Percentiles rank a stretch among this genome's conserved stretches.
Conservation (phyloP, 768 basidiomycete species). For the Suillus decipiens region DNA sequence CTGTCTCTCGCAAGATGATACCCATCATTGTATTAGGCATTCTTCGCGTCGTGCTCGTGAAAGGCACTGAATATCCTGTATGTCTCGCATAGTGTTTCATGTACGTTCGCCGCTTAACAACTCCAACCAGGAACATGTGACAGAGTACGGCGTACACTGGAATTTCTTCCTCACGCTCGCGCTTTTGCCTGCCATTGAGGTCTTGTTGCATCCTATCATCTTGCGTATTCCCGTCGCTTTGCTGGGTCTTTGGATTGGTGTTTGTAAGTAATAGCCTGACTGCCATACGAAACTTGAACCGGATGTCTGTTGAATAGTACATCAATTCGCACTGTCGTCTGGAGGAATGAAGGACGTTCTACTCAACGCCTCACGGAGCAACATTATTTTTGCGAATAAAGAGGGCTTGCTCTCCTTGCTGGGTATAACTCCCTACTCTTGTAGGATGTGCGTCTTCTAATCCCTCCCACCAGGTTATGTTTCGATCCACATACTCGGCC, state of each 20-base stretch:
- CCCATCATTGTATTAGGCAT: slow-evolving; percentile 77
- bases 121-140: slow-evolving; percentile 78
- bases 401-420: slow-evolving; percentile 85
- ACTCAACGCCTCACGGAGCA: slow-evolving; percentile 60
- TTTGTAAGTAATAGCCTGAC: slow-evolving; percentile 43
- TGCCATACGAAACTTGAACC: not conserved
- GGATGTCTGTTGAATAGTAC: slow-evolving; percentile 46
- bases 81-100: slow-evolving; percentile 4
- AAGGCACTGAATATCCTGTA: slow-evolving; percentile 93
- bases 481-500: slow-evolving; percentile 83
- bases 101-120: slow-evolving; percentile 15
- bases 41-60: slow-evolving; percentile 80
- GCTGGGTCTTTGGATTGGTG: slow-evolving; percentile 60
- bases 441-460: not conserved
- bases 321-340: slow-evolving; percentile 64
- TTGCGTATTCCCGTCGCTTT: slow-evolving; percentile 55
- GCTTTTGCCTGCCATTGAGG: slow-evolving; percentile 71
- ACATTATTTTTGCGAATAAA: slow-evolving; percentile 79
- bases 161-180: slow-evolving; percentile 97
- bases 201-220: slow-evolving; percentile 68
- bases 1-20: slow-evolving; percentile 54
- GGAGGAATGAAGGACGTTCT: slow-evolving; percentile 63
- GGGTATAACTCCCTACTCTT: slow-evolving; percentile 41
- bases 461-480: slow-evolving; percentile 66
- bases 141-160: slow-evolving; percentile 98